A percentile compares a stretch with the other conserved stretches of the same genome.
Conservation (phyloP, 208 protist genomes). For the Leishmania tarentolae region DNA sequence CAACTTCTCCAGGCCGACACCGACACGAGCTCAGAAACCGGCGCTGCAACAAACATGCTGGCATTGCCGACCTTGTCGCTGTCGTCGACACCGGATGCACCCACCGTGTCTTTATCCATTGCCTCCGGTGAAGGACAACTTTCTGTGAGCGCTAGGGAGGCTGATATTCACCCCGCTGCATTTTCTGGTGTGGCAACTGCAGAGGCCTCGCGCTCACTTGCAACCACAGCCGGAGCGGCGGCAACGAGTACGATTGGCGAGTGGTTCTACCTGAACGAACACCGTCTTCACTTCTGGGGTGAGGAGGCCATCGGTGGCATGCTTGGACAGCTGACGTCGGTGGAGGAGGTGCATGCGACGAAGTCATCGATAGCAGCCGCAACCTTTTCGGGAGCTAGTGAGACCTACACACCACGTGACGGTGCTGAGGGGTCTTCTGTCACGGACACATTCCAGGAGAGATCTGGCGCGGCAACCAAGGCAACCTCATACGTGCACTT, state of each 20-base stretch:
- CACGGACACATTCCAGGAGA: not conserved
- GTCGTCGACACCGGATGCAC: not conserved
- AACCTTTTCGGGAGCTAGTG: not conserved
- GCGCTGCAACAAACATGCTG: not conserved
- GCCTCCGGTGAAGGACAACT: not conserved
- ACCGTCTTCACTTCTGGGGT: conserved; percentile 18
- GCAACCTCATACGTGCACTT: conserved; percentile 59
- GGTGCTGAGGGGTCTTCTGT: not conserved
- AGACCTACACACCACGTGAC: not conserved
- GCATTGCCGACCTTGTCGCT: not conserved
- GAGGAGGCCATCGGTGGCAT: not conserved
- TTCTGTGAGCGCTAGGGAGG: not conserved
- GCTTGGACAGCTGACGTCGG: not conserved
- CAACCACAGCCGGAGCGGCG: not conserved
- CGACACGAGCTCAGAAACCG: not conserved
- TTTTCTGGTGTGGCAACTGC: too few relatives aligned
- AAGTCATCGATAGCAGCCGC: not conserved
- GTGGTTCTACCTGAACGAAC: conserved; percentile 39
- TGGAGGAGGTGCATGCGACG: not conserved
- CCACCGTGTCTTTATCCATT: not conserved
- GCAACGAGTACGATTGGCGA: conserved; percentile 26
- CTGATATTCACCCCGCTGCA: not conserved
- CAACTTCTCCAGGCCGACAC: conserved; percentile 7
- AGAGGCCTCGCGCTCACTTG: not conserved
- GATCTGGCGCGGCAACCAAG: not conserved